Base-by-base conservation (phyloP, 1,284 basidiomycete genomes). In the Amylostereum areolatum region DNA sequence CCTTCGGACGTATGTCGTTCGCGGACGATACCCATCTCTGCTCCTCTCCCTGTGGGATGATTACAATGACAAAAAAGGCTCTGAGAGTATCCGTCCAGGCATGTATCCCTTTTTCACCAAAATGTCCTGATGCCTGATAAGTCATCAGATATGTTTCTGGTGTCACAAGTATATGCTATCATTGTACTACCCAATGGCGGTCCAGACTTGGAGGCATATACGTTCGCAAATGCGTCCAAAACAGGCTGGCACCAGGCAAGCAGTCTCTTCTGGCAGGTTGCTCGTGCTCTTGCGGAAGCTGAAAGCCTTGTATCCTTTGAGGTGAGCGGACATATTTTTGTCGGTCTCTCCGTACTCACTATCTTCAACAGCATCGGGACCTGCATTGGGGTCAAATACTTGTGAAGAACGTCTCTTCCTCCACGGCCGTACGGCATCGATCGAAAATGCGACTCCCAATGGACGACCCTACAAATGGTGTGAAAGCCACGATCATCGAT, bases 361-460 rank as follows among this genome's bases (percentile, higher is more conserved):
- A 10, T 24, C 10, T 30, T 27, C 40, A 37, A 31, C 62, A 97
- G 91, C 97, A 99, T 67, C 92, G 96, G 18, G 96, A 99, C 66
- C 76, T 99, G 33, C 96, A 99, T 62, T 93, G 93, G 83, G 96
- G 96, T n/a, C 97, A 99, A 66, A 88, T 99, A 45, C 78, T 99
- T 8, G 81, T 99, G 43, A 83, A 81, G 57, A 73, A 78, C 49
- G 42, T 74, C 11, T 62, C 72, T 64, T 30, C 63, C 65, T 49
- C 60, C 66, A 61, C 49, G 65, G 66, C 48, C 59, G 55, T 43
- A 61, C 49, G 55, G 50, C 27, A 28, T 49, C 52, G 25, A 59
- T 62, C 18, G 41, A 49, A 57, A 5, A 57, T 58, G 28, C 71
- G 62, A 37, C 50, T 67, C 44, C 66, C 62, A 18, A 84, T 89